Base-by-base conservation (phyloP, 2,329 filamentous ascomycete species). In the Chalaropsis thielavioides region DNA sequence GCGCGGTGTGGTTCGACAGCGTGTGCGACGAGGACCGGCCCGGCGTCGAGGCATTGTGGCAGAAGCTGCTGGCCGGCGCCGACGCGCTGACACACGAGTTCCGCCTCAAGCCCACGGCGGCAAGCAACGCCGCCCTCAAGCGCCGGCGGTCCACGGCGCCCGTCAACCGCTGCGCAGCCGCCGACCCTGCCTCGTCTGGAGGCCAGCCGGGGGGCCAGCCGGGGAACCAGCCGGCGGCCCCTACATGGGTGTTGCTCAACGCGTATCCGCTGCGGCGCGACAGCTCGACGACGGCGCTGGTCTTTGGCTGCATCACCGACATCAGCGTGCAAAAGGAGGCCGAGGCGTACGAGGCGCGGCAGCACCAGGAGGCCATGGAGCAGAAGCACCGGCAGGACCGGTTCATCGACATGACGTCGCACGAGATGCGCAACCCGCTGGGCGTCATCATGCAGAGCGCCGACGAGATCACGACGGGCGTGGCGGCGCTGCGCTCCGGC, bases 241-340 rank as follows among this genome's bases (percentile, higher is more conserved):
- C 31, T 6, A 31, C 44, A 0, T 92, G 88, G 88, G 87, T 88
- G 0, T 74, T 91, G 38, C 87, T 91, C 78, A 88, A 83, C 64
- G 88, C 87, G 0, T 90, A 87, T 69, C 88, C 88, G 0, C 88
- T 92, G 70, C 86, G 82, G 70, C 80, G 86, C 67, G 75, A 78
- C 0, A 76, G 82, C 35, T 87, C 86, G 2, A 76, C 77, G 35
- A 78, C 91, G 62, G 89, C 89, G 75, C 84, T 85, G 68, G 86
- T 91, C 2, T 91, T 92, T 69, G 88, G 88, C 63, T 88, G 85
- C 71, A 86, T 95, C 62, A 92, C 89, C 0, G 89, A 95, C 71
- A 95, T 95, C 68, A 90, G 87, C 19, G 83, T 88, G 64, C 89
- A 94, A 72, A 95, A 95, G 73, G 87, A 86, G 79, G 89, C 90